phyloP scores from a whole-genome alignment of 139 green algal species.

The Volvox africanus region DNA sequence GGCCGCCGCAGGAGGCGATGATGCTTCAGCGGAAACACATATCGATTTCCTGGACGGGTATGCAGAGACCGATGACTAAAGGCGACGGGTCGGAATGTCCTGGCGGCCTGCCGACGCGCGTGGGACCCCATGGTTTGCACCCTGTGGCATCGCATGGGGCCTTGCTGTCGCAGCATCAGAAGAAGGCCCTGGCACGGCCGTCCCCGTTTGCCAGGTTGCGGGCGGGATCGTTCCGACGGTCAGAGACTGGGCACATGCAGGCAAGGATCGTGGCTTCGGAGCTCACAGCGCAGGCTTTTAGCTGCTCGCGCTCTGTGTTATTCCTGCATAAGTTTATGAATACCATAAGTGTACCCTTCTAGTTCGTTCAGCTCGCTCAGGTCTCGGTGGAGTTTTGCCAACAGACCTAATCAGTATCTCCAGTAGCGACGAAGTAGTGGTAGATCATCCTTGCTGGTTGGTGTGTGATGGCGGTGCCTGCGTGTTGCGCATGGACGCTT shows the following conservation, averaged over 20 bases:
- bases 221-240: not conserved
- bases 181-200: not conserved
- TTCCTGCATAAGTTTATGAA: not conserved
- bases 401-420: not conserved
- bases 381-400: not conserved
- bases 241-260: slow-evolving; percentile 17
- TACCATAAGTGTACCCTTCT: too few relatives aligned
- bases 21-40: not conserved
- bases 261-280: not conserved
- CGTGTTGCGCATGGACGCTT: not conserved
- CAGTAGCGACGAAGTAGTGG: not conserved
- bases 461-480: not conserved
- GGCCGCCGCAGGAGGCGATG: not conserved
- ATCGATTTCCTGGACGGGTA: not conserved
- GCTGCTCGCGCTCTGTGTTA: not conserved
- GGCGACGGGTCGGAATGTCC: not conserved
- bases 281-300: not conserved
- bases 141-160: not conserved
- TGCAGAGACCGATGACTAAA: not conserved
- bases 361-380: too few relatives aligned
- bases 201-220: not conserved
- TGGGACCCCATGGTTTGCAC: not conserved
- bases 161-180: not conserved
- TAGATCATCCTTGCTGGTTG: not conserved
- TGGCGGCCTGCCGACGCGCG: not conserved